Percentiles rank a stretch among this genome's conserved stretches.
Evolutionary conservation across 1,284 basidiomycete genomes (phyloP).

Genomic region (Ceratobasidium sp.): DNA sequence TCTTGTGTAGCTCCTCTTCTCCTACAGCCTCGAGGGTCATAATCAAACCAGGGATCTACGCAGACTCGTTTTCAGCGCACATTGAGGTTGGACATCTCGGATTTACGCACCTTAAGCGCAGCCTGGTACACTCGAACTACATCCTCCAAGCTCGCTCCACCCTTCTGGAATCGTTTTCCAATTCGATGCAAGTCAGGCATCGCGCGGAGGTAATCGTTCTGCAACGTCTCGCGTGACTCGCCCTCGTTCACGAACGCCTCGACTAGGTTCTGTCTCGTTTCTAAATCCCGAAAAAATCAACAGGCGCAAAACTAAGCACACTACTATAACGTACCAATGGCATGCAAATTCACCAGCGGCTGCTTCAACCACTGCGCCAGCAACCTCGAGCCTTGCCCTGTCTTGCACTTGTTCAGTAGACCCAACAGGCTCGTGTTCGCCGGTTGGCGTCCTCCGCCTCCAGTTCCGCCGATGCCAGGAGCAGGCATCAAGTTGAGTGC

Average conservation of each 20-base stretch:
- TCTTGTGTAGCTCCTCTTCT: slow-evolving; percentile 64
- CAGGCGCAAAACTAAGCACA: background rate
- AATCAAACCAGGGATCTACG: slow-evolving; percentile 82
- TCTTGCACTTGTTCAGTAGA: slow-evolving; percentile 95
- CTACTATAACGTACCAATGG: slow-evolving; percentile 77
- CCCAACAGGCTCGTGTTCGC: slow-evolving; percentile 92
- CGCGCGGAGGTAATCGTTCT: slow-evolving; percentile 87
- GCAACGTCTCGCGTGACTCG: slow-evolving; percentile 77
- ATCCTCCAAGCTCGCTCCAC: slow-evolving; percentile 89
- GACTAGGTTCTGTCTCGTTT: slow-evolving; percentile 88
- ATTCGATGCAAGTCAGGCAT: slow-evolving; percentile 97
- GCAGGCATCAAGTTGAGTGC: slow-evolving; percentile 91
- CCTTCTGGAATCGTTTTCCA: slow-evolving; percentile 92
- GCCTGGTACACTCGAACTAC: slow-evolving; percentile 98
- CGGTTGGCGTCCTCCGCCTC: slow-evolving; percentile 51
- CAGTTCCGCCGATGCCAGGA: slow-evolving; percentile 60
- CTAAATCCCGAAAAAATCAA: slow-evolving; percentile 59
- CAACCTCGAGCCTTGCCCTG: slow-evolving; percentile 92
- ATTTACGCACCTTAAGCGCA: slow-evolving; percentile 68
- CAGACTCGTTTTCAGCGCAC: background rate
- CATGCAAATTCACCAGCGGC: slow-evolving; percentile 93
- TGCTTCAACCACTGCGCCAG: slow-evolving; percentile 97
- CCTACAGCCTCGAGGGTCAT: slow-evolving; percentile 71
- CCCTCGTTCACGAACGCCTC: slow-evolving; percentile 88
- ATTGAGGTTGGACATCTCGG: slow-evolving; percentile 4